Evolutionary conservation across 2,329 filamentous ascomycete genomes (phyloP), one percentile per base, ranked within the genome.

Genomic region (Emergomyces pasteurianus): DNA sequence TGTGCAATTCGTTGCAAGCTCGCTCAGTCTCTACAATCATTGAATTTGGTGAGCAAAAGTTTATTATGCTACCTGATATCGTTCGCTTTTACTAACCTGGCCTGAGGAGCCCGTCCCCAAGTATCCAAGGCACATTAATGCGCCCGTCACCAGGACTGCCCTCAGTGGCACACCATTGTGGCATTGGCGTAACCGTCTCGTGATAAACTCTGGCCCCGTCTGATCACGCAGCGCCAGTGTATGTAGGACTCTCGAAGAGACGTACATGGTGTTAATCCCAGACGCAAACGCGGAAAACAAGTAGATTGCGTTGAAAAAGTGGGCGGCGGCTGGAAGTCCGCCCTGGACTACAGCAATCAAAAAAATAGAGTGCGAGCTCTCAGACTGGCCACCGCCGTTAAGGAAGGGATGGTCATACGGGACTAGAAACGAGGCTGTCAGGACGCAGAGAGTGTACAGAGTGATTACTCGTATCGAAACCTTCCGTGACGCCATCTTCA

Each of bases 401-500:
- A 78, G 68, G 58, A 77, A 76, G 1, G 67, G 66, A 60, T 78
- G 74, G 38, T 69, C 70, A 58, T 74, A 74, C 5, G 75, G 75
- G 18, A 78, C 74, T 62, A 77, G 76, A 42, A 78, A 69, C 1
- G 75, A 74, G 21, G 74, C 73, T 3, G 73, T 72, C 63, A 79
- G 73, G 31, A 74, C 73, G 8, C 71, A 69, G 18, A 79, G 68
- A n/a, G 73, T 63, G 63, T 79, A 79, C 2, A 78, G 69, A 10
- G 76, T 68, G n/a, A 77, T 73, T 53, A 78, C 74, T 46, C 76
- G 73, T 23, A 78, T 65, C 7, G 71, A 71, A 50, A 77, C 72
- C 65, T 78, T 78, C 56, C 76, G 70, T 3, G 73, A 76, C 1
- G 75, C 75, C 52, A 78, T 72, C 63, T 78, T 79, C 67, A 79